Evolutionary conservation across 2,329 filamentous ascomycete genomes (phyloP), one percentile per base, ranked within the genome.

Genomic region (Geosmithia morbida): DNA sequence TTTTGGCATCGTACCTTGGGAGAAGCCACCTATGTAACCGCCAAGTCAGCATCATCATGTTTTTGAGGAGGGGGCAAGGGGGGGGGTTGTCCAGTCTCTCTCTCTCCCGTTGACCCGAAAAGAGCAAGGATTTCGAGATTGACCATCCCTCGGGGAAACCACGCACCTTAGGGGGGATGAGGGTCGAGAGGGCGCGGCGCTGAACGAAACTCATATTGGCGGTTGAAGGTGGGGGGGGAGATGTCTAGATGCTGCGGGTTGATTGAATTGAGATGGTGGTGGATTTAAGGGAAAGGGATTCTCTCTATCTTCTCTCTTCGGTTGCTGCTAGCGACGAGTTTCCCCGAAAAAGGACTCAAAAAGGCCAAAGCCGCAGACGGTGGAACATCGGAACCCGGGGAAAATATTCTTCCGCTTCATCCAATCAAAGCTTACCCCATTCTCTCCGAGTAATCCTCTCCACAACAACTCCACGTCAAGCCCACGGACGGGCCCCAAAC

Each of bases 121-220:
- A 54, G 11, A 13, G 33, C 33, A 37, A 16, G 33, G 33, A 26
- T n/a, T n/a, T n/a, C n/a, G 22, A 26, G 6, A 7, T 37, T 37
- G 33, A 11, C 33, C 33, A 16, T 37, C 33, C 22, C 22, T 26
- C 8, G 22, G 22, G 22, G 52, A 51, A 52, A 37, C 33, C 33
- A 58, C 74, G 59, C 75, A 95, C 90, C 88, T 98, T 98, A 64
- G 94, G 92, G 60, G 94, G 94, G 62, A 98, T 96, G 70, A 98
- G 84, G 77, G 94, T 95, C 66, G 92, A 97, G 65, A 96, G 84
- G 77, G 80, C 85, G 73, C 89, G 83, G 72, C 85, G 86, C 64
- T 82, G 79, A 64, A 94, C 77, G 80, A 82, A 92, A 78, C 87
- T 95, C 89, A 95, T 96, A 71, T 72, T 87, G 77, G 66, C 62